These are phyloP conservation scores for Theileria parva DNA, from an alignment of 169 alveolate species.

Conservation along the genomic window DNA sequence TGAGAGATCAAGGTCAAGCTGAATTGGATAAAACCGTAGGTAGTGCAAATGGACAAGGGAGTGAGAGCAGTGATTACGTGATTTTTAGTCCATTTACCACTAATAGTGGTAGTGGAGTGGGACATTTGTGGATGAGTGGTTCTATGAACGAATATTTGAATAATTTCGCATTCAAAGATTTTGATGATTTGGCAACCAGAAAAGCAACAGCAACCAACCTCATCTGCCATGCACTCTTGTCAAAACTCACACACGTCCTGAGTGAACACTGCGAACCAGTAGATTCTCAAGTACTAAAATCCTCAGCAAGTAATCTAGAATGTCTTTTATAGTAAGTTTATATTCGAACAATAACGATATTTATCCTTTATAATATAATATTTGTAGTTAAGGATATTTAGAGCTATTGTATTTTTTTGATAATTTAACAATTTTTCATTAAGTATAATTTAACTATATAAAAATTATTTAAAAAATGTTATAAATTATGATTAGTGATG, in stretches of 20 bases:
- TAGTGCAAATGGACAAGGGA: not conserved
- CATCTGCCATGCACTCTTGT: slow-evolving; percentile 57
- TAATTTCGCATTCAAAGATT: slow-evolving; percentile 15
- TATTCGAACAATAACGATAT: not conserved
- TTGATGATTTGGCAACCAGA: slow-evolving; percentile 50
- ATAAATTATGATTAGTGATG: slow-evolving; percentile 18
- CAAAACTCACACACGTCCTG: slow-evolving; percentile 26
- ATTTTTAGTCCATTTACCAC: slow-evolving; percentile 2
- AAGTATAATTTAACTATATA: not conserved
- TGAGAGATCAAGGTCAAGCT: not conserved
- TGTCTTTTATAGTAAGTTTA: slow-evolving; percentile 51
- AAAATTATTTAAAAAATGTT: not conserved
- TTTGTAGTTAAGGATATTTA: not conserved
- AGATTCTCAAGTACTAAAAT: slow-evolving; percentile 11
- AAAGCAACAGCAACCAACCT: slow-evolving; percentile 58
- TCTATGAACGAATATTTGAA: slow-evolving; percentile 24
- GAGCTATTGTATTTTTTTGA: not conserved
- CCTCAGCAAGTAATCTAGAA: slow-evolving; percentile 47
- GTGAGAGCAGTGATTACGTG: not conserved
- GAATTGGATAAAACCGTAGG: not conserved
- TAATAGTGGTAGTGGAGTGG: not conserved
- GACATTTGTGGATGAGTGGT: slow-evolving; percentile 40
- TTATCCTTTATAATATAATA: not conserved
- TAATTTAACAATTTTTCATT: not conserved
- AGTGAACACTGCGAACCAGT: slow-evolving; percentile 26